Conservation (phyloP, 1,284 basidiomycete genomes). For the Sanguinoderma infundibulare region DNA sequence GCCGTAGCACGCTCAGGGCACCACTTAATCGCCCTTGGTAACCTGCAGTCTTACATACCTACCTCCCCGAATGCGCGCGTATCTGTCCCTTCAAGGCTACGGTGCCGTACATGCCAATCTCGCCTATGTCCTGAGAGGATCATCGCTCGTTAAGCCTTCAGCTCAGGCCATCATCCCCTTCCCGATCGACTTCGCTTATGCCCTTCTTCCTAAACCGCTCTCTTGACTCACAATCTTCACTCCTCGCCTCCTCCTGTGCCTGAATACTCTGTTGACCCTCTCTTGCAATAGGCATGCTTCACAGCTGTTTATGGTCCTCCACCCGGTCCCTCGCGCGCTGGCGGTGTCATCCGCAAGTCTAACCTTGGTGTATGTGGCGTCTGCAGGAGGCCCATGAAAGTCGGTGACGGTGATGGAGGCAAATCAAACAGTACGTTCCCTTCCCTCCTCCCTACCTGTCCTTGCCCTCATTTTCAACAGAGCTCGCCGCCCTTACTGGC, state of each 20-base stretch:
- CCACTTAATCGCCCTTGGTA: background rate
- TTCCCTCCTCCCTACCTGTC: background rate
- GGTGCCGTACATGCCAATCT: background rate
- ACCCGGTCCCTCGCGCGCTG: constrained; percentile 59
- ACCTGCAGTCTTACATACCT: background rate
- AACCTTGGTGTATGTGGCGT: constrained; percentile 96
- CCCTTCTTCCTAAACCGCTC: background rate
- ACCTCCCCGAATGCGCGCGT: background rate
- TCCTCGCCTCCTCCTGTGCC: background rate
- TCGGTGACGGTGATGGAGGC: constrained; percentile 80
- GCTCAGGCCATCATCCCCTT: background rate
- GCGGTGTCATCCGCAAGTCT: constrained; percentile 63
- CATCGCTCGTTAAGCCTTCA: background rate
- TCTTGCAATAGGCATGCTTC: constrained; percentile 80
- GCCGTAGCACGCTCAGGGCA: background rate
- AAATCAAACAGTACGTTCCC: constrained; percentile 84
- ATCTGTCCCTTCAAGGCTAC: background rate
- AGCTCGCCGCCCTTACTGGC: constrained; percentile 88
- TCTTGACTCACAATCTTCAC: background rate
- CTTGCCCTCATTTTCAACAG: constrained; percentile 45
- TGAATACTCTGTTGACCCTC: background rate
- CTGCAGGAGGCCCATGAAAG: constrained; percentile 93
- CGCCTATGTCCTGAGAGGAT: background rate
- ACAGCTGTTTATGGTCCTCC: constrained; percentile 92
- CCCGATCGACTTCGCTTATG: background rate